Base-by-base conservation (phyloP, 139 green algal genomes). In the Chlamydomonas schloesseri region DNA sequence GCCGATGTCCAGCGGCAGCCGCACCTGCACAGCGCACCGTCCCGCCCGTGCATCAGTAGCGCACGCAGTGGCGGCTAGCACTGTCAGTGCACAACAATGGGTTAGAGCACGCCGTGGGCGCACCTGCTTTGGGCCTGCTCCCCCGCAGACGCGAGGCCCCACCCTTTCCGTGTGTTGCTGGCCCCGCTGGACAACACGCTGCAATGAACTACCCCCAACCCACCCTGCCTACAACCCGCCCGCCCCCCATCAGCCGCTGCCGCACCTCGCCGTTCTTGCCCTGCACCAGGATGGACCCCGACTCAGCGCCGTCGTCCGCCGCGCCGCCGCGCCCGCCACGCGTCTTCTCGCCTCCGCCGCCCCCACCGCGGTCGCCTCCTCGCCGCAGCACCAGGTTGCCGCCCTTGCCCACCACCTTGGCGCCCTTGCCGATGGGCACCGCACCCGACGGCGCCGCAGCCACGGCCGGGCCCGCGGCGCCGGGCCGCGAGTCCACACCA, bases 1-100 rank as follows among this genome's bases (percentile, higher is more conserved):
- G 62, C 92, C 91, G 0, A 98, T 87, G 47, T 98, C 96, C 74
- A 99, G 91, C 24, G 97, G 97, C 31, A 99, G 89, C 53, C 88
- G 87, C 34, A 98, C 94, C 89, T 95, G 80, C 42, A 50, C 42
- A 8, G 5, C 42, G 42, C n/a, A n/a, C n/a, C n/a, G n/a, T n/a
- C n/a, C n/a, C n/a, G n/a, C n/a, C n/a, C n/a, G n/a, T n/a, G n/a
- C n/a, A n/a, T n/a, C 31, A 68, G 68, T n/a, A 33, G 23, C 29
- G 34, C 33, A 26, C 11, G 26, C 9, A 42, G 33, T 4, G 57
- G 71, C 31, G 80, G 29, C 2, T 50, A n/a, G n/a, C n/a, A n/a
- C n/a, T 15, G 53, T 58, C 53, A 58, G 53, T 58, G 53, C 50
- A 57, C 50, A 57, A 11, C 11, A 14, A 57, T 14, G 50, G 67